Evolutionary conservation across 306 rosid species (phyloP), one percentile per base, ranked within the genome.

Genomic region (Albizia julibrissin): DNA sequence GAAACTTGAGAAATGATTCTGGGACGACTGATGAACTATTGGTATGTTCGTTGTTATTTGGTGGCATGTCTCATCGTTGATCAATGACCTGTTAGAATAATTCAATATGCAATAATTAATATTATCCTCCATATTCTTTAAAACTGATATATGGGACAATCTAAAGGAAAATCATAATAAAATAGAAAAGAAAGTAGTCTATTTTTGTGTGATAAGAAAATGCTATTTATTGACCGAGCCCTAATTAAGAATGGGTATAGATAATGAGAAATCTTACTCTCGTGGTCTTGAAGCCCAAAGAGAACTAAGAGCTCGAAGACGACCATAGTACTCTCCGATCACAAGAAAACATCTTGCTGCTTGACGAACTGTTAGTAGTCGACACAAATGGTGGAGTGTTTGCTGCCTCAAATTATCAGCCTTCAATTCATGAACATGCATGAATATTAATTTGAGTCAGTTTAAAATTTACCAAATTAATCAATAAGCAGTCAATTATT

Each of bases 321-420:
- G 87, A 9, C 83, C 92, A 24, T 95, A 89, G 75, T 93, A 95
- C 72, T 93, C 99, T 44, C 93, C 95, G 4, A 93, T 93, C 8
- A 93, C 94, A 67, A 95, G 82, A 46, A 91, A 95, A 69, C 94
- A 91, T 1, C 89, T 69, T 0, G 92, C 98, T 29, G 94, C 97
- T 39, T 95, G 99, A 59, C 94, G 97, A 49, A 91, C 84, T 1
- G 99, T 95, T 24, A 95, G 77, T 72, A 92, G 79, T 62, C 95
- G 90, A 68, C 91, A 89, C 66, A 95, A 21, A 4, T 91, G 99
- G 61, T 93, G 98, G 72, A 95, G 94, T 0, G 99, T 95, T 75
- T 95, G 98, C 15, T 93, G 98, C 74, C 99, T 90, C 90, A 95
- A 87, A 75, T 93, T 90, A 84, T 95, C 98, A 37, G 94, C 99